Conservation (phyloP, 179 eudicot species). For the Beta lomatogona region DNA sequence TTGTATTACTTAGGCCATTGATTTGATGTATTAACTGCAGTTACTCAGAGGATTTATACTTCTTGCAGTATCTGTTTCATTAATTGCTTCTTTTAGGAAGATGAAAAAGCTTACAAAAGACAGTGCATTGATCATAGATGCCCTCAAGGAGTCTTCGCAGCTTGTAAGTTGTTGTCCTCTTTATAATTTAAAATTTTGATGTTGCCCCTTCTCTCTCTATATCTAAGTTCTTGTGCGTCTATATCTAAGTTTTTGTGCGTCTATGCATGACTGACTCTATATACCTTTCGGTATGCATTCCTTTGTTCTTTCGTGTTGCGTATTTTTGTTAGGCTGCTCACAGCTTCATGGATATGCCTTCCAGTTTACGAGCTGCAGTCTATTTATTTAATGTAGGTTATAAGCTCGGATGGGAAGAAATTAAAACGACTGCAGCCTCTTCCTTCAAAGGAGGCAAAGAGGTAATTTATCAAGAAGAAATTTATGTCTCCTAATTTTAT, state of each 20-base stretch:
- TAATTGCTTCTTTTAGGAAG: constrained; percentile 80
- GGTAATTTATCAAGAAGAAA: constrained; percentile 41
- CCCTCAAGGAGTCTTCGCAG: constrained; percentile 71
- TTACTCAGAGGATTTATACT: constrained; percentile 30
- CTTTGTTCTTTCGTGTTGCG: neutral
- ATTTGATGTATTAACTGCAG: constrained; percentile 13
- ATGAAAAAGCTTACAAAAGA: constrained; percentile 77
- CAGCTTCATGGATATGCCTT: neutral
- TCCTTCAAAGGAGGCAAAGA: constrained; percentile 48
- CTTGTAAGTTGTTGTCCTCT: constrained; percentile 57
- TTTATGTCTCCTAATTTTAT: neutral
- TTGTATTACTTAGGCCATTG: constrained; percentile 11
- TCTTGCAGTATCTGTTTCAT: constrained; percentile 75
- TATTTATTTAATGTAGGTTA: constrained; percentile 50
- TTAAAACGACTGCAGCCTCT: constrained; percentile 81
- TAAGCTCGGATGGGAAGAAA: constrained; percentile 74
- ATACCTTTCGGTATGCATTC: neutral
- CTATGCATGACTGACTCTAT: neutral
- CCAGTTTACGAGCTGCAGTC: neutral
- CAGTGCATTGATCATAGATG: constrained; percentile 54
- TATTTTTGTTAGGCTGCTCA: neutral
- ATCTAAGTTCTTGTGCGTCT: too few relatives aligned
- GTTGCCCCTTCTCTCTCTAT: neutral
- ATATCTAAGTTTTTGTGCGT: neutral
- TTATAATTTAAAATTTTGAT: neutral